Percentiles rank a stretch among this genome's conserved stretches.
Evolutionary conservation across 805 yeast genomes (phyloP).

Genomic region (Nakazawaea laoshanensis): DNA sequence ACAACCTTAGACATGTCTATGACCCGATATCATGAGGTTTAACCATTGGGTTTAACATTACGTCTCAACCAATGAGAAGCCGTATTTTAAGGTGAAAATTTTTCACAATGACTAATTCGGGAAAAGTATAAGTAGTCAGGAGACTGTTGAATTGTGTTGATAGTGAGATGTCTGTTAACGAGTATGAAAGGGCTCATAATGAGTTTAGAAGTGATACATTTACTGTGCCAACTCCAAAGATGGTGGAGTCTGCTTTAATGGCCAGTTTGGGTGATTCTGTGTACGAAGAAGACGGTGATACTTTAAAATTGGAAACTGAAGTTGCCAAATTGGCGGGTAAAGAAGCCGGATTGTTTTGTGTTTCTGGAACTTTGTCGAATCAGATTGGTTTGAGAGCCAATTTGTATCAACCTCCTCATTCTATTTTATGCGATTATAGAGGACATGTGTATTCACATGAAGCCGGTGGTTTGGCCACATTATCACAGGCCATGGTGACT

Average conservation of each 20-base stretch:
- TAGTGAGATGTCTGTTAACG: conserved; percentile 6
- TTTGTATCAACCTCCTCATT: conserved; percentile 73
- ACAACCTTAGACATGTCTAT: too few species aligned
- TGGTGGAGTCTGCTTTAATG: conserved; percentile 51
- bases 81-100: too few species aligned
- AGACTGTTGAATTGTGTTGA: too few species aligned
- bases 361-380: conserved; percentile 85
- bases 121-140: too few species aligned
- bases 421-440: conserved; percentile 79
- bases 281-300: conserved; percentile 74
- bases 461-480: conserved; percentile 85
- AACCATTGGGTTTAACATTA: too few species aligned
- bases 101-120: too few species aligned
- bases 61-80: too few species aligned
- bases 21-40: too few species aligned
- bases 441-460: conserved; percentile 79
- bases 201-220: conserved; percentile 77
- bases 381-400: conserved; percentile 78
- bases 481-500: conserved; percentile 87
- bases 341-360: conserved; percentile 75
- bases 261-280: conserved; percentile 81
- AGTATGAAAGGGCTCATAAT: conserved; percentile 22
- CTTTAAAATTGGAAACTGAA: conserved; percentile 51
- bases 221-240: conserved; percentile 74
- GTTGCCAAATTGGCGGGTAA: conserved; percentile 69